Evolutionary conservation across 2,329 filamentous ascomycete species (phyloP), one percentile per base, ranked within the genome.

Genomic region (Ophiosphaerella korrae): DNA sequence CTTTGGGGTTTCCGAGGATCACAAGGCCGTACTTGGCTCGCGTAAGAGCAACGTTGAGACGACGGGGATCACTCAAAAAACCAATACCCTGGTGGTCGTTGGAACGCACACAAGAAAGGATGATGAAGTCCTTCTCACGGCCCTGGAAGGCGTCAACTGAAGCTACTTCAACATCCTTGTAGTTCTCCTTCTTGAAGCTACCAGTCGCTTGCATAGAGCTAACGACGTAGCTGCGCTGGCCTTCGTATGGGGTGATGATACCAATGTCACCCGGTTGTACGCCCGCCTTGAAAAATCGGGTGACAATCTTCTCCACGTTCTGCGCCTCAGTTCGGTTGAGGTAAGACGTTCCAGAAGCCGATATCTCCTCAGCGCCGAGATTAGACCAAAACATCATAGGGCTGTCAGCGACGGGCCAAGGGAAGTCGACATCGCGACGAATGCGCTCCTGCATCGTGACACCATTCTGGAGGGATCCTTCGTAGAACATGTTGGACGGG

Each of bases 371-470:
- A 53, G 95, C 96, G 53, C 94, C 94, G 48, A 97, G 80, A 72
- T 99, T 99, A 23, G 92, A 96, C 94, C 94, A 99, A 78, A 99
- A 99, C 94, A 97, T 97, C 94, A 99, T 99, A 3, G 94, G 94
- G 63, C 87, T 91, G 71, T 97, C 93, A 16, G 82, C 85, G 26
- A 96, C 90, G 2, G 94, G 94, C 94, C 94, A 99, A 11, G 94
- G 94, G 73, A 99, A 99, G 74, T 99, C 94, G 24, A 99, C 91
- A 65, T 99, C 93, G 60, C 88, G 88, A 56, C 93, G 88, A 57
- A 97, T 82, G 53, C 94, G 88, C 68, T 96, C 88, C 62, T 90
- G 87, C 71, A 89, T 89, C 0, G 92, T 96, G 40, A 99, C 90
- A 70, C 94, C 94, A 64, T 99, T 99, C 75, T 99, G 94, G 48